Evolutionary conservation across 345 rosid genomes (phyloP).

Genomic region (Angophora floribunda): DNA sequence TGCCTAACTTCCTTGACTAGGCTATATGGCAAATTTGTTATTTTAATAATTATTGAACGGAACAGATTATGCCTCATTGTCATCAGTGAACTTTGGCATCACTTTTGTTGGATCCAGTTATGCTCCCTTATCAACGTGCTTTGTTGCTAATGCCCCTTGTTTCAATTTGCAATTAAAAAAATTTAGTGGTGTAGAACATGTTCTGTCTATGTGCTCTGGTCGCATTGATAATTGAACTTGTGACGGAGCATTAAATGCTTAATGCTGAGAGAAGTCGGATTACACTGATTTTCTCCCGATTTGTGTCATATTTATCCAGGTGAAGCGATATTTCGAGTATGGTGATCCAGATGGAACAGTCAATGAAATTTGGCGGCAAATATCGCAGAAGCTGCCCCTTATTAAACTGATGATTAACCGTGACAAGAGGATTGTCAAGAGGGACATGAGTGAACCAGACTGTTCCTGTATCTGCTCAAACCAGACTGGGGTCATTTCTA

Average conservation of each 20-base stretch:
- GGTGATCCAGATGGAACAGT: slow-evolving; percentile 74
- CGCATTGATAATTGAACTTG: not conserved
- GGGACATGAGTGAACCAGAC: slow-evolving; percentile 40
- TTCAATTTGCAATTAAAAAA: not conserved
- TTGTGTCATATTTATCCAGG: slow-evolving; percentile 27
- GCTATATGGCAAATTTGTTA: not conserved
- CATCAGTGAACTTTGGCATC: not conserved
- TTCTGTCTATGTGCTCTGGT: not conserved
- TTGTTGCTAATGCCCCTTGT: not conserved
- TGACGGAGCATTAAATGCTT: not conserved
- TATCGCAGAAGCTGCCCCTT: slow-evolving; percentile 75
- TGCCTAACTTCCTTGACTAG: not conserved
- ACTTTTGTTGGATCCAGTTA: not conserved
- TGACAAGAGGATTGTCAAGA: slow-evolving; percentile 61
- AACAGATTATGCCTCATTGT: not conserved
- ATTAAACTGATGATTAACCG: slow-evolving; percentile 81
- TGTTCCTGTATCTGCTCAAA: slow-evolving; percentile 82
- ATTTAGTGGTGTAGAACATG: not conserved
- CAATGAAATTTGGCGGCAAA: slow-evolving; percentile 83
- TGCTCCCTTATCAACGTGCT: not conserved
- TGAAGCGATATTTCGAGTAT: slow-evolving; percentile 50
- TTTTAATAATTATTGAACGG: not conserved
- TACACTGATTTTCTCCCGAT: not conserved
- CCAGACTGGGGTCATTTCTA: slow-evolving; percentile 36
- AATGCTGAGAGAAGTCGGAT: not conserved